Conservation (phyloP, 306 rosid genomes). For the Prinsepia uniflora region DNA sequence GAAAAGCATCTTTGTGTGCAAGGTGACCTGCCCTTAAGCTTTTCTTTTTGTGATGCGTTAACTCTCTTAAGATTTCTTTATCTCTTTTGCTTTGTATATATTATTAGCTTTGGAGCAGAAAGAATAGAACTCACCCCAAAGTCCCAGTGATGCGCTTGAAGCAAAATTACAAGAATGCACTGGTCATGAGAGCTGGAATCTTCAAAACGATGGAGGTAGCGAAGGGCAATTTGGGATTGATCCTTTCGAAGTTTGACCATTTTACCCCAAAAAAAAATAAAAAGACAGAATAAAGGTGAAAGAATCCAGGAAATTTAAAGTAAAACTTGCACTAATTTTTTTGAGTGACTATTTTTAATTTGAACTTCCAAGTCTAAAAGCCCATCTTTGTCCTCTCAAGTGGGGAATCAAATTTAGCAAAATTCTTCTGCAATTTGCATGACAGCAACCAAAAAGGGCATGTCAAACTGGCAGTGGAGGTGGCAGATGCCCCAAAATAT, state of each 20-base stretch:
- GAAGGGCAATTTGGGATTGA: constrained; percentile 20
- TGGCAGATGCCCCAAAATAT: constrained; percentile 9
- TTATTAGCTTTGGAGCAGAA: constrained; percentile 20
- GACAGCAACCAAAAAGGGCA: constrained; percentile 6
- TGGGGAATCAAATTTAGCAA: constrained; percentile 26
- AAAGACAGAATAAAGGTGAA: constrained; percentile 19
- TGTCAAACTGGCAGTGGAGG: constrained; percentile 23
- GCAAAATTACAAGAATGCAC: constrained; percentile 23
- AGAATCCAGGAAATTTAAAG: constrained; percentile 42
- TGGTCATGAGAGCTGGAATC: background rate
- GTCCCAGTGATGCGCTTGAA: constrained; percentile 3
- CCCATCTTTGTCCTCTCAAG: constrained; percentile 44
- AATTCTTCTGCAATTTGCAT: constrained; percentile 6
- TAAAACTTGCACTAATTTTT: background rate
- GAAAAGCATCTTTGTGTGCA: constrained; percentile 46
- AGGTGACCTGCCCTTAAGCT: constrained; percentile 33
- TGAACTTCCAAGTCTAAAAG: constrained; percentile 29
- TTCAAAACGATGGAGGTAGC: background rate
- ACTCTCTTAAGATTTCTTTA: constrained; percentile 26
- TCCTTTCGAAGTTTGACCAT: background rate
- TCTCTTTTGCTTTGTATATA: constrained; percentile 10
- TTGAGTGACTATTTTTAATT: background rate
- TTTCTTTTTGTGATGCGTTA: constrained; percentile 34
- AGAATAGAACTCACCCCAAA: constrained; percentile 7
- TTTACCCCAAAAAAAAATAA: constrained; percentile 12